Conservation (phyloP, 768 basidiomycete species). For the Leccinum obscurum region DNA sequence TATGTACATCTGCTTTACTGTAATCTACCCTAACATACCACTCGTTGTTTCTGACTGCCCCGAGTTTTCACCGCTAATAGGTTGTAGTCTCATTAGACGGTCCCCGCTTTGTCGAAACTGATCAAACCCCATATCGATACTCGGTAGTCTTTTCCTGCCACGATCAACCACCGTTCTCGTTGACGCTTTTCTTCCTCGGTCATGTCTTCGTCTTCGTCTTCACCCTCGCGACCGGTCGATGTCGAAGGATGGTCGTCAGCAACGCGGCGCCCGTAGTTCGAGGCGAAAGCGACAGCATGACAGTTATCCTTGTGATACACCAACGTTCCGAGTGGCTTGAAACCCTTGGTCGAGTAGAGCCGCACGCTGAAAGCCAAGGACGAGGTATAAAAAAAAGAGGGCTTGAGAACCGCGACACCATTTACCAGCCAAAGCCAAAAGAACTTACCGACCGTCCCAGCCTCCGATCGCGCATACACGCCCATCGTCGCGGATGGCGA, state of each 20-base stretch:
- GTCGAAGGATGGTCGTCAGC: constrained; percentile 1
- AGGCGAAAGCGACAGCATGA: constrained; percentile 74
- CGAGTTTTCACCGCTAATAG: neutral
- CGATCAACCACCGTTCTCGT: constrained; percentile 61
- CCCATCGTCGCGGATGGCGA: constrained; percentile 76
- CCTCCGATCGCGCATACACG: constrained; percentile 85
- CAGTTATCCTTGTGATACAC: constrained; percentile 78
- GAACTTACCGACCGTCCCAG: constrained; percentile 77
- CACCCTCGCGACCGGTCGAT: constrained; percentile 10
- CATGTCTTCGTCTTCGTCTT: constrained; percentile 48
- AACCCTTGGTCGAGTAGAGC: constrained; percentile 74
- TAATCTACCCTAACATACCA: constrained; percentile 17
- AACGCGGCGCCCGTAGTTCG: constrained; percentile 14
- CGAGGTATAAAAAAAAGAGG: neutral
- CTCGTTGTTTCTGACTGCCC: neutral
- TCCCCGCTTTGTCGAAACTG: constrained; percentile 25
- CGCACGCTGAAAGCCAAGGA: constrained; percentile 56
- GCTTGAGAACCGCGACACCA: neutral
- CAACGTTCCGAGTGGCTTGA: constrained; percentile 84
- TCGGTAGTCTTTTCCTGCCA: constrained; percentile 65
- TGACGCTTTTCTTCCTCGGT: constrained; percentile 42
- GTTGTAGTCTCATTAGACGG: neutral
- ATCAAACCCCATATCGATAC: constrained; percentile 73
- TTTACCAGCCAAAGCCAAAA: neutral
- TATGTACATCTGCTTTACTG: constrained; percentile 14